Base-by-base conservation (phyloP, 306 rosid species). In the Quercus variabilis region DNA sequence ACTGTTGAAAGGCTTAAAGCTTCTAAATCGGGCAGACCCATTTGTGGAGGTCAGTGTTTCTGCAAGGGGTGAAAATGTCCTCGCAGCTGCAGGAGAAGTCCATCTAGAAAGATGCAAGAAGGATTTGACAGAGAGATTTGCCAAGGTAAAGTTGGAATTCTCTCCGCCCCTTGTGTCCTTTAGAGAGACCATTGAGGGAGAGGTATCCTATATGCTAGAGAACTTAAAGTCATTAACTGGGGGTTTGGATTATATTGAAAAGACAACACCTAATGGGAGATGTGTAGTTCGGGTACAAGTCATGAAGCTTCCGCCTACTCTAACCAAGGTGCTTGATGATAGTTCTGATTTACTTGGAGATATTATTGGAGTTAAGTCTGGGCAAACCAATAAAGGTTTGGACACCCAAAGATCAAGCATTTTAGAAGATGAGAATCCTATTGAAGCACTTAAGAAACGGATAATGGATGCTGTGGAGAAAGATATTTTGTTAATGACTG, bases 1-100 rank as follows among this genome's bases (percentile, higher is more conserved):
- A 8, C 33, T 94, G 55, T 81, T 82, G 87, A 91, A 85, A 81
- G 98, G 98, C 33, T 81, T 92, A 82, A 84, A 85, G 90, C 98
- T 94, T 86, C 70, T 94, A 51, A 94, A 92, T 82, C 84, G 92
- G 51, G 98, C 98, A 0, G 98, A 94, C 78, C 97, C 98, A 3
- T 92, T 92, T 85, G 97, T 92, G 35, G 97, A 91, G 92, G 92
- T 92, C 68, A 88, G 91, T 8, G 93, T 88, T 83, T 91, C 94
- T 65, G 91, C 86, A 0, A 88, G 97, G 83, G 98, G 98, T 56
- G 97, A 92, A 75, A 92, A 89, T 75, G 93, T 94, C 49, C 85
- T 94, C 71, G 87, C 94, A 71, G 98, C 97, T 4, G 97, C 97
- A 1, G 98, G 98, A 49, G 98, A 94, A 81, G 97, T 94, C 78